Evolutionary conservation across 208 protist genomes (phyloP), one percentile per base, ranked within the genome.

Genomic region (Novymonas esmeraldas): DNA sequence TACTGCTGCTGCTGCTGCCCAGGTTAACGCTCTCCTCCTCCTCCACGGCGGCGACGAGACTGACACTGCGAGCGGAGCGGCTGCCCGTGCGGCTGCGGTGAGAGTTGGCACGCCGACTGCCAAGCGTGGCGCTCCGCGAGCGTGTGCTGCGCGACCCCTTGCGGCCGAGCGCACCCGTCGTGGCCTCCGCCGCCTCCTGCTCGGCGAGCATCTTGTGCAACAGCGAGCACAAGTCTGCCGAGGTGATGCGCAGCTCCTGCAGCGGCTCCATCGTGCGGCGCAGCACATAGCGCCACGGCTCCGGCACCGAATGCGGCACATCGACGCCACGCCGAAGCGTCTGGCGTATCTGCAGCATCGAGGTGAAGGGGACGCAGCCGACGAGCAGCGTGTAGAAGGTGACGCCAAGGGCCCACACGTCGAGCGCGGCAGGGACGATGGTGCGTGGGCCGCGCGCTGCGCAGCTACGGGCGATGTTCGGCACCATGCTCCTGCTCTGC

Each of bases 301-400:
- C 68, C 9, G 68, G 68, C 22, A 73, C 45, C 16, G 24, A 36
- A 1, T 18, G 7, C 4, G 68, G 68, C 29, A 73, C 44, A 9
- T 48, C 0, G 1, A 73, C 68, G 6, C 68, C 68, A 2, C 28
- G 33, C 22, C n/a, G 24, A 1, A 67, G 18, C 16, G 68, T 73
- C 14, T 66, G 42, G n/a, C 59, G 44, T 41, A 73, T 73, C 58
- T 73, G 58, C 49, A 36, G 28, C 49, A 73, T 73, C 18, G 68
- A 66, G 26, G 68, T 48, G 76, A 99, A 99, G 41, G 98, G 98
- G 20, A 99, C 85, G 9, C 36, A 48, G 1, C 94, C 94, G 41
- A 90, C 88, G 14, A 99, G 81, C 61, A 97, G 79, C 20, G 87
- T 82, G 76, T 90, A 97, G 33, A 97, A 74, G 31, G 89, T 95